Base-by-base conservation (phyloP, 768 basidiomycete species). In the Rhodotorula graminis region DNA sequence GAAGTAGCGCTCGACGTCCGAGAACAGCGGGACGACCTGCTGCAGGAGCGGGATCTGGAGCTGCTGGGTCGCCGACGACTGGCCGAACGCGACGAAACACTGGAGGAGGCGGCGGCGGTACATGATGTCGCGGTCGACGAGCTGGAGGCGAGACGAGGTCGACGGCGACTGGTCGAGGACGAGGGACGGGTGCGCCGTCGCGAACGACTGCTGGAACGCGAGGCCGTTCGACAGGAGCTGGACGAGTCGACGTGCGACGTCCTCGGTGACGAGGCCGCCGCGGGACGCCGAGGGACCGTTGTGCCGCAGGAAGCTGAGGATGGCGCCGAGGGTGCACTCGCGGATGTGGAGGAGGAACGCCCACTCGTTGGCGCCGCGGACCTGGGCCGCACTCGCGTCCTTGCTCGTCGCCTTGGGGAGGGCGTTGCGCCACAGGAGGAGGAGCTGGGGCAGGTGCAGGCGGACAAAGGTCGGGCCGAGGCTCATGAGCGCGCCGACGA, bases 361-460 rank as follows among this genome's bases (percentile, higher is more conserved):
- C 93, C 93, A 97, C 77, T 98, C 96, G 0, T 86, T 83, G 31
- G 86, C 83, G 40, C 88, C 86, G 44, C 93, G 84, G 27, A 87
- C 87, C 10, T 85, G 84, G 25, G 84, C 85, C 23, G 82, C 82
- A 0, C 84, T 81, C 0, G 87, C 83, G 77, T 98, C 95, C 80
- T 96, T 96, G 77, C 85, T 89, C 0, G 92, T 93, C 1, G 92
- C 89, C 81, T 98, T 99, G 3, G 96, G 93, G 0, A 99, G 84
- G 2, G 95, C 93, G 77, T 99, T 99, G 46, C 96, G 85, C 96
- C 96, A 99, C 7, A 99, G 86, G 0, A 98, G 92, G 53, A 98
- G 85, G 27, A 98, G 84, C 77, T 97, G 95, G 0, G 94, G 90
- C 3, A 98, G 86, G 80, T 99, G 93, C 0, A 92, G 87, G 27